A percentile compares a stretch with the other conserved stretches of the same genome.
These are phyloP conservation scores for Raphanus hybrid DNA, from an alignment of 441 rosid species.

Conservation along the genomic window DNA sequence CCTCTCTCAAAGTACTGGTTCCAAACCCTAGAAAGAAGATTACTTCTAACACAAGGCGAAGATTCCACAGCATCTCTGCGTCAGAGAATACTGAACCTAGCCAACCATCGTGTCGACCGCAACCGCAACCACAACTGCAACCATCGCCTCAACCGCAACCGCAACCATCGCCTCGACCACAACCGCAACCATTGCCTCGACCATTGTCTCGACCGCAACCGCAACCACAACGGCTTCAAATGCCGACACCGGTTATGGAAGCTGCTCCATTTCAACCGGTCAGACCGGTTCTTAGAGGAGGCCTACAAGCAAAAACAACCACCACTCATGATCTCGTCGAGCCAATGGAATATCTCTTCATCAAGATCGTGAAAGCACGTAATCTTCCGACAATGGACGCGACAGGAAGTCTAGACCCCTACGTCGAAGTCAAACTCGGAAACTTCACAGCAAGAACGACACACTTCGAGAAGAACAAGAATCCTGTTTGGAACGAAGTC, in stretches of 20 bases:
- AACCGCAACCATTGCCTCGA: slow-evolving; percentile 27
- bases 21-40: slow-evolving; percentile 60
- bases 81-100: slow-evolving; percentile 18
- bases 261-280: slow-evolving; percentile 36
- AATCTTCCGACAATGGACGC: slow-evolving; percentile 75
- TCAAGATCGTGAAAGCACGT: slow-evolving; percentile 83
- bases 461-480: slow-evolving; percentile 72
- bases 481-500: slow-evolving; percentile 91
- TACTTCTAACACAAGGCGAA: slow-evolving; percentile 34
- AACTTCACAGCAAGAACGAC: slow-evolving; percentile 78
- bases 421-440: slow-evolving; percentile 77
- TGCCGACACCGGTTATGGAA: slow-evolving; percentile 21
- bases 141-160: slow-evolving; percentile 14
- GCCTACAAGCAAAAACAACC: slow-evolving; percentile 45
- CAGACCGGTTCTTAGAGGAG: slow-evolving; percentile 60
- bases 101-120: slow-evolving; percentile 31
- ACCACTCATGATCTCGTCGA: slow-evolving; percentile 86
- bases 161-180: slow-evolving; percentile 11
- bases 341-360: slow-evolving; percentile 80
- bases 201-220: background rate
- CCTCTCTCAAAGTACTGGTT: slow-evolving; percentile 55
- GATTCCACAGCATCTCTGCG: slow-evolving; percentile 8
- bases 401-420: slow-evolving; percentile 91
- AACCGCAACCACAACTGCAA: background rate
- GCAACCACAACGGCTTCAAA: too few relatives aligned